Base-by-base conservation (phyloP, 805 yeast species). In the Priceomyces fermenticarens region DNA sequence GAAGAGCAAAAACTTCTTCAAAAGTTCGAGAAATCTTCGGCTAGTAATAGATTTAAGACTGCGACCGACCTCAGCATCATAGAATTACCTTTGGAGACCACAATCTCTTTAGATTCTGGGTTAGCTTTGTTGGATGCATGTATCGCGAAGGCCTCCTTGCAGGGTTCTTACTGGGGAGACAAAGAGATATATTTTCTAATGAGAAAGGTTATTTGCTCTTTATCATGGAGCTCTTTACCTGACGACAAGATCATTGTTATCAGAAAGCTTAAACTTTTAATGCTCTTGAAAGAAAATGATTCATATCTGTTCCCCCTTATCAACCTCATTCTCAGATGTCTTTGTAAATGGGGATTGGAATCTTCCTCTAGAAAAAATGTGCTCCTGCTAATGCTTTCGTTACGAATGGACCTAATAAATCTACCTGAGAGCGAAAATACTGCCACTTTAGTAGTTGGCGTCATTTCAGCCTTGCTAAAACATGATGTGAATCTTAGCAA, bases 261-360 rank as follows among this genome's bases (percentile, higher is more conserved):
- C 4, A 57, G 78, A 41, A 63, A 55, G 40, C 38, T 77, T 14
- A 73, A 73, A 42, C 43, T 68, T 2, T 40, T 75, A 4, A 47
- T 68, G 6, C 34, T 59, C 6, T 36, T 65, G 13, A 63, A 66
- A 7, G 43, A 30, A 36, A 2, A 41, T 30, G 0, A 51, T 57
- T n/a, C 28, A 26, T 1, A 32, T 9, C 33, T 49, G 30, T 39
- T 42, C 9, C 45, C 61, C 4, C 32, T 72, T 7, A 36, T 49
- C 1, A 35, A 39, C 1, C 49, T 63, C 2, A 17, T 66, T 3
- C 42, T 49, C 13, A 36, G 40, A 1, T 43, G 43, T n/a, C 45
- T 62, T 17, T 38, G 52, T n/a, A 54, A 50, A 16, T 47, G 25
- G 25, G 25, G 25, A 8, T 20, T 20, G 8, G 8, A 4, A 20